Evolutionary conservation across 441 rosid genomes (phyloP), one percentile per base, ranked within the genome.

Genomic region (Jatropha multifida): DNA sequence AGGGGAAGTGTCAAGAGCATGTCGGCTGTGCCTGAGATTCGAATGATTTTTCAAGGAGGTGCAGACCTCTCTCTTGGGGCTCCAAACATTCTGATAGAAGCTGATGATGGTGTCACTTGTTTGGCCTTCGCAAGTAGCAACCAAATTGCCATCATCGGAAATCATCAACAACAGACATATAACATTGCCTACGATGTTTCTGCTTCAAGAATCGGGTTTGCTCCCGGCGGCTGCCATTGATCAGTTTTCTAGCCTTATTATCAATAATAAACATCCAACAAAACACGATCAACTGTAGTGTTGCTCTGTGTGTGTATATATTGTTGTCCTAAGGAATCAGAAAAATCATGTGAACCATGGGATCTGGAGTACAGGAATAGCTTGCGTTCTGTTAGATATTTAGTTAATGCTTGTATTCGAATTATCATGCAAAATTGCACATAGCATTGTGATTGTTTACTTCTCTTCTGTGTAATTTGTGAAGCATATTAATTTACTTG

Each of bases 141-240:
- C 15, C 67, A 68, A 27, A 46, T 82, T 14, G 85, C 86, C 38
- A 52, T 88, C 1, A 84, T 88, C 27, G 88, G 89, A 23, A 88
- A 86, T 54, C 74, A 70, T 72, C 92, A 86, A 48, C 92, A 85
- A 18, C 82, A 84, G 76, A 84, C 85, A 1, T 81, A 76, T 55
- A 72, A 56, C 51, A 76, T 85, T 51, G 80, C 87, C 26, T 86
- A 86, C 55, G 88, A 85, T 61, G 83, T 84, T 60, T 14, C 83
- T 5, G 72, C 67, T 71, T 78, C 86, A 1, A 81, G 82, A 73
- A 83, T 86, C 65, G 91, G 87, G 48, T 86, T 84, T 74, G 83
- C 82, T 44, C 74, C 81, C 4, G 70, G 84, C 0, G 67, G 76
- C 65, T 78, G 82, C 70, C 78, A 20, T 73, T 82, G 59, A 75